phyloP scores from a whole-genome alignment of 179 eudicot genomes.

The Spinacia oleracea region DNA sequence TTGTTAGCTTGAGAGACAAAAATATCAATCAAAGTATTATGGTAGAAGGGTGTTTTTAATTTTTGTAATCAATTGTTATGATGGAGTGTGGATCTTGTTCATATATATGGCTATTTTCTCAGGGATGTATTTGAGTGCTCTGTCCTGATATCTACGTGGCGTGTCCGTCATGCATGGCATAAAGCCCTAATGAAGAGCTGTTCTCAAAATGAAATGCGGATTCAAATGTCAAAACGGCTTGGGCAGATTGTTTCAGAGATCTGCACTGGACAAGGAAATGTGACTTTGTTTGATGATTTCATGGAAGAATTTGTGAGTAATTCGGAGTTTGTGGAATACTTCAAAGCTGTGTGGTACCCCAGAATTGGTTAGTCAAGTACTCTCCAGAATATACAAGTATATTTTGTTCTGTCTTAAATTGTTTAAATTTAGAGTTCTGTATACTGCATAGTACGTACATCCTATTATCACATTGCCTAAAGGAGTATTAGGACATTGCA shows the following conservation, averaged over 20 bases:
- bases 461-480: background rate
- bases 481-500: background rate
- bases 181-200: conserved; percentile 78
- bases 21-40: background rate
- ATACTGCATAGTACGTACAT: background rate
- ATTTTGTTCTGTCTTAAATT: background rate
- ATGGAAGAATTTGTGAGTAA: conserved; percentile 62
- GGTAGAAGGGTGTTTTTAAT: background rate
- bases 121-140: conserved; percentile 96
- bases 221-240: conserved; percentile 56
- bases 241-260: conserved; percentile 57
- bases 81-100: background rate
- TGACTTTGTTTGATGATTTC: conserved; percentile 49
- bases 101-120: conserved; percentile 23
- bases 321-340: conserved; percentile 71
- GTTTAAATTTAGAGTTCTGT: conserved; percentile 2
- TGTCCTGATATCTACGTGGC: conserved; percentile 85
- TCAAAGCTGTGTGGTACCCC: conserved; percentile 90
- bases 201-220: conserved; percentile 52
- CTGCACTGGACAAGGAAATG: conserved; percentile 54
- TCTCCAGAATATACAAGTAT: background rate
- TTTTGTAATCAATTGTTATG: background rate
- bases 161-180: conserved; percentile 95
- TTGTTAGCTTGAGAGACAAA: background rate
- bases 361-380: conserved; percentile 59